Conservation (phyloP, 176 grass and related monocot genomes). For the Aegilops bicornis region DNA sequence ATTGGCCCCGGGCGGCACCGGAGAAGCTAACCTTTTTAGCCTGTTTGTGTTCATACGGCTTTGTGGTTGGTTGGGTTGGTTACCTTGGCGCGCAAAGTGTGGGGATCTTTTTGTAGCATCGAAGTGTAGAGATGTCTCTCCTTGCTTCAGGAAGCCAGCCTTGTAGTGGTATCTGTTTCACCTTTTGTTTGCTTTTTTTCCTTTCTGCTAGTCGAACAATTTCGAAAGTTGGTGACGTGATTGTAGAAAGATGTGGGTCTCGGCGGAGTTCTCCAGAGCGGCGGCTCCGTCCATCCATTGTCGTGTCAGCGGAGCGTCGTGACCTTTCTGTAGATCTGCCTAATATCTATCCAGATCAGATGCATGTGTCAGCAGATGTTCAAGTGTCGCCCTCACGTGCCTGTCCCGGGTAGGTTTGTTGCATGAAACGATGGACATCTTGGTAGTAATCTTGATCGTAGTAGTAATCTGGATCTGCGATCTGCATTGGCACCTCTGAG, state of each 20-base stretch:
- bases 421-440: neutral
- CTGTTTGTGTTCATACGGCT: constrained; percentile 29
- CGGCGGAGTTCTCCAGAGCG: neutral
- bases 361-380: neutral
- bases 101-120: neutral
- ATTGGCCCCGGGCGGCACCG: neutral
- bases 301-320: neutral
- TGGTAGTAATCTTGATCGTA: neutral
- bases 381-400: neutral
- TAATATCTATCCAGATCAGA: constrained; percentile 16
- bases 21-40: constrained; percentile 15
- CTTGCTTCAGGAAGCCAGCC: constrained; percentile 35
- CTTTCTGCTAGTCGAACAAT: neutral
- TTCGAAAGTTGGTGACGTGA: constrained; percentile 16
- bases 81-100: constrained; percentile 30
- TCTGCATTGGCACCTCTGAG: neutral
- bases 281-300: neutral
- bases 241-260: neutral
- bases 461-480: neutral
- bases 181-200: neutral
- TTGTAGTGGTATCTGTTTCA: constrained; percentile 10
- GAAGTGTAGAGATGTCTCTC: neutral
- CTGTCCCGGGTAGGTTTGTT: neutral
- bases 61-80: neutral
- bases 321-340: neutral